Evolutionary conservation across 1,284 basidiomycete species (phyloP).

Genomic region (Ganoderma meredithae): DNA sequence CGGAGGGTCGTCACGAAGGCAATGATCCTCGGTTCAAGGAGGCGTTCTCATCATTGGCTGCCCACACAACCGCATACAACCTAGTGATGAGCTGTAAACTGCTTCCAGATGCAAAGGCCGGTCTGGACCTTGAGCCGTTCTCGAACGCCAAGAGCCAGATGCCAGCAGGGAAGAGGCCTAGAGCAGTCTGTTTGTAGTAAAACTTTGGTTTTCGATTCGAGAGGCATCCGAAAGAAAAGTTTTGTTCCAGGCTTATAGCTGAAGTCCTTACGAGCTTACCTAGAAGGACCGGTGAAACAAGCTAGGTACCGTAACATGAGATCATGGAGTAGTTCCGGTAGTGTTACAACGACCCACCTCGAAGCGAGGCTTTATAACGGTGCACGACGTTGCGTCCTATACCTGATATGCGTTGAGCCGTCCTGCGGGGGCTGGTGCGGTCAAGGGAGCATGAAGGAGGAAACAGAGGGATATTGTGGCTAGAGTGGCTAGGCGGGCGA

Average conservation of each 20-base stretch:
- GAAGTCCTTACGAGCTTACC: background rate
- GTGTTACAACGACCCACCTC: background rate
- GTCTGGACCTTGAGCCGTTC: background rate
- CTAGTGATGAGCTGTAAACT: constrained; percentile 1
- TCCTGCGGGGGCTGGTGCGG: too few relatives aligned
- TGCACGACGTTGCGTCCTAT: too few relatives aligned
- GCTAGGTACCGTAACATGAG: background rate
- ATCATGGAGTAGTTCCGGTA: background rate
- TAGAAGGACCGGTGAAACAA: background rate
- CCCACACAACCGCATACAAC: background rate
- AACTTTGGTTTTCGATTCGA: background rate
- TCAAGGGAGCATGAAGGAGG: background rate
- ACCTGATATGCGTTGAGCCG: too few relatives aligned
- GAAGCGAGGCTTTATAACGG: background rate
- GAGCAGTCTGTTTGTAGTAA: background rate
- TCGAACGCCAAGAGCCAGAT: background rate
- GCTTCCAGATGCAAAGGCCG: background rate
- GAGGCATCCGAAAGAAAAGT: background rate
- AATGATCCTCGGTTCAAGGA: background rate
- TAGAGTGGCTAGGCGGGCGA: background rate
- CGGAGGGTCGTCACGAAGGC: constrained; percentile 3
- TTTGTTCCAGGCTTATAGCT: background rate
- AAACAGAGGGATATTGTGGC: background rate
- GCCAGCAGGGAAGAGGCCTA: background rate
- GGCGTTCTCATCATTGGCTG: background rate